phyloP scores from a whole-genome alignment of 1,284 basidiomycete species.

The Apiotrichum gamsii region DNA sequence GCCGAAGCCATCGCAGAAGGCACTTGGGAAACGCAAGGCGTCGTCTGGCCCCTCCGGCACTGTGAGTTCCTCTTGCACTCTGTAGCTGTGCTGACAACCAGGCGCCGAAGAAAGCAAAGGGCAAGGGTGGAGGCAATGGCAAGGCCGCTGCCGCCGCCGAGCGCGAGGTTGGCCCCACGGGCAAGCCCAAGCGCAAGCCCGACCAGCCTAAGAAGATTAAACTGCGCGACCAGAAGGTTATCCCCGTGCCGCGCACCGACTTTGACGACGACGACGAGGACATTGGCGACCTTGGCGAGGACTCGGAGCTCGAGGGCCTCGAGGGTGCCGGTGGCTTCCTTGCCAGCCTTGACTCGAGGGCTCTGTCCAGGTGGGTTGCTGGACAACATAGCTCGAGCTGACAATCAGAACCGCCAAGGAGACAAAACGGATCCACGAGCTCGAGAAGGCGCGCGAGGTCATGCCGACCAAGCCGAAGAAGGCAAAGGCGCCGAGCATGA shows the following conservation, averaged over 20 bases:
- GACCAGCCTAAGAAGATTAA: slow-evolving; percentile 48
- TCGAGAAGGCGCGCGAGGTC: slow-evolving; percentile 36
- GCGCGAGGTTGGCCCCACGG: slow-evolving; percentile 26
- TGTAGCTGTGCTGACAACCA: too few relatives aligned
- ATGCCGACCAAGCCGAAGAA: slow-evolving; percentile 35
- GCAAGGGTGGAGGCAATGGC: slow-evolving; percentile 7
- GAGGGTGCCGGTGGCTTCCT: slow-evolving; percentile 30
- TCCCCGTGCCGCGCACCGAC: slow-evolving; percentile 40
- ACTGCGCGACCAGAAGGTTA: slow-evolving; percentile 43
- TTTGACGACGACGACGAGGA: slow-evolving; percentile 19
- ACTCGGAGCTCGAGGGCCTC: slow-evolving; percentile 16
- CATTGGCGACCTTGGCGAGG: slow-evolving; percentile 21
- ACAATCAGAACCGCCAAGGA: slow-evolving; percentile 40
- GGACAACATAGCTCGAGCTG: background rate
- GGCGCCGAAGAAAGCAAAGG: slow-evolving; percentile 8
- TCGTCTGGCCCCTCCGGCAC: slow-evolving; percentile 1
- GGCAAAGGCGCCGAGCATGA: slow-evolving; percentile 23
- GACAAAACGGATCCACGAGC: slow-evolving; percentile 42
- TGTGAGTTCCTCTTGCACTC: too few relatives aligned
- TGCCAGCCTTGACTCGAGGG: slow-evolving; percentile 32
- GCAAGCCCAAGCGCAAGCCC: slow-evolving; percentile 38
- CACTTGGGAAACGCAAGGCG: slow-evolving; percentile 37
- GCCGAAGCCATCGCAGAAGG: slow-evolving; percentile 34
- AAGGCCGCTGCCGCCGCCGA: background rate
- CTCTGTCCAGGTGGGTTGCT: slow-evolving; percentile 37